Percentiles rank a stretch among this genome's conserved stretches.
These are phyloP conservation scores for Adansonia digitata DNA, from an alignment of 345 rosid species.

Conservation along the genomic window DNA sequence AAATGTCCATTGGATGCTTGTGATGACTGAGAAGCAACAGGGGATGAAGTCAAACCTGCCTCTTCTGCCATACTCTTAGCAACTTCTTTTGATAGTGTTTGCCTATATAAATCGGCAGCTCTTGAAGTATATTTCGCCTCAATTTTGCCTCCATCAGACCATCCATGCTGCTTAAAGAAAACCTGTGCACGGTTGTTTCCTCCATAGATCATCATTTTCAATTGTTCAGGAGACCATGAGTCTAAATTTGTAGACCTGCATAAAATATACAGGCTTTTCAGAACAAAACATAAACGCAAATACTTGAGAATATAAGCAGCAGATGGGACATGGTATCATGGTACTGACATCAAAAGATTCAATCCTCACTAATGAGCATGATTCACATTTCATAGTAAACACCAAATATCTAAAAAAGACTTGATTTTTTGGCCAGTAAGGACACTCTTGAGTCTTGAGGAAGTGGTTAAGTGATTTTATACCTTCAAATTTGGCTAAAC, in stretches of 20 bases:
- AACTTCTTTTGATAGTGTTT: conserved; percentile 80
- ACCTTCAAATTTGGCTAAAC: not conserved
- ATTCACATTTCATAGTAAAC: not conserved
- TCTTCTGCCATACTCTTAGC: conserved; percentile 72
- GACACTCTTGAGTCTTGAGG: not conserved
- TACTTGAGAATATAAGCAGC: not conserved
- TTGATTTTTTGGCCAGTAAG: not conserved
- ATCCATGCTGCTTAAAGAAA: conserved; percentile 96
- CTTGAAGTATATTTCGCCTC: conserved; percentile 94
- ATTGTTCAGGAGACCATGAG: conserved; percentile 86
- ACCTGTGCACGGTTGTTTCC: conserved; percentile 90
- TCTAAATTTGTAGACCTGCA: conserved; percentile 93
- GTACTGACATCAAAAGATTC: not conserved
- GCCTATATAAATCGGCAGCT: conserved; percentile 86
- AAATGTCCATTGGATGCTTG: conserved; percentile 56
- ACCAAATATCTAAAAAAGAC: not conserved
- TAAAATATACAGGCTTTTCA: not conserved
- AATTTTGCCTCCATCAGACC: conserved; percentile 83
- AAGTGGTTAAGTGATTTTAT: not conserved
- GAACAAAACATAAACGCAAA: not conserved
- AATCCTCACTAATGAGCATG: not conserved
- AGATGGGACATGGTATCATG: not conserved
- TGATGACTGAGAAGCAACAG: conserved; percentile 50
- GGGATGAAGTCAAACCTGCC: conserved; percentile 53
- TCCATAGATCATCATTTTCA: conserved; percentile 76